Percentiles rank a stretch among this genome's conserved stretches.
Evolutionary conservation across 768 basidiomycete genomes (phyloP).

Genomic region (Leccinum imitatum): DNA sequence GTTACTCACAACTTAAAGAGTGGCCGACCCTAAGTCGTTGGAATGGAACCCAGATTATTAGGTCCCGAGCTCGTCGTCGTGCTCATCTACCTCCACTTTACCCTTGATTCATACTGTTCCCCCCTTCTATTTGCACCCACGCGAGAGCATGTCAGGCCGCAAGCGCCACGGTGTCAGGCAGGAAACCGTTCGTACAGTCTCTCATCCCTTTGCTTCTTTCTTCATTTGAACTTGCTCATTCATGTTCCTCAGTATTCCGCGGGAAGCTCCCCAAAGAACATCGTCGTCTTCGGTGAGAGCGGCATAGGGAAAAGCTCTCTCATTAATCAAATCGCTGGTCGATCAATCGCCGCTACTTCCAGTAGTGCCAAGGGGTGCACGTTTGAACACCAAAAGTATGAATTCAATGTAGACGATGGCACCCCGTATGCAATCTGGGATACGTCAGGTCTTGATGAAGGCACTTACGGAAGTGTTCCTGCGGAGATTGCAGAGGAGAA

Average conservation of each 20-base stretch:
- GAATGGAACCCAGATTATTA: slow-evolving; percentile 7
- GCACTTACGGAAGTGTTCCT: slow-evolving; percentile 27
- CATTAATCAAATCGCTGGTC: slow-evolving; percentile 41
- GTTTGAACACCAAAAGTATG: slow-evolving; percentile 29
- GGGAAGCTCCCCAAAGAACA: slow-evolving; percentile 20
- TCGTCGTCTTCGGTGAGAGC: slow-evolving; percentile 30
- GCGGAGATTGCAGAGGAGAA: slow-evolving; percentile 30
- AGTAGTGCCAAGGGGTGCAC: slow-evolving; percentile 37
- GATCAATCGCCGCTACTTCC: slow-evolving; percentile 37
- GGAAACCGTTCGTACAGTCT: slow-evolving; percentile 11
- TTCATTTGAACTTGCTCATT: slow-evolving; percentile 6
- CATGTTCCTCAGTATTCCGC: slow-evolving; percentile 7
- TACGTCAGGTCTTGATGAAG: slow-evolving; percentile 42
- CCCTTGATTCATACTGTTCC: not conserved
- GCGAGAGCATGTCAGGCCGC: slow-evolving; percentile 22
- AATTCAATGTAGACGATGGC: slow-evolving; percentile 25
- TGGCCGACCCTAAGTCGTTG: slow-evolving; percentile 1
- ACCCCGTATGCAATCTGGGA: slow-evolving; percentile 34
- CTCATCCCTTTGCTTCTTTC: slow-evolving; percentile 2
- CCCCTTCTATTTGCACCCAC: not conserved
- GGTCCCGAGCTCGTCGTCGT: slow-evolving; percentile 8
- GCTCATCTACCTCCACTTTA: not conserved
- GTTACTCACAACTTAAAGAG: slow-evolving; percentile 11
- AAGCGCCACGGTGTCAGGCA: slow-evolving; percentile 6
- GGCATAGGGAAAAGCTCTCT: slow-evolving; percentile 43